phyloP scores from a whole-genome alignment of 2,329 filamentous ascomycete genomes.

The Penicillium sp. region DNA sequence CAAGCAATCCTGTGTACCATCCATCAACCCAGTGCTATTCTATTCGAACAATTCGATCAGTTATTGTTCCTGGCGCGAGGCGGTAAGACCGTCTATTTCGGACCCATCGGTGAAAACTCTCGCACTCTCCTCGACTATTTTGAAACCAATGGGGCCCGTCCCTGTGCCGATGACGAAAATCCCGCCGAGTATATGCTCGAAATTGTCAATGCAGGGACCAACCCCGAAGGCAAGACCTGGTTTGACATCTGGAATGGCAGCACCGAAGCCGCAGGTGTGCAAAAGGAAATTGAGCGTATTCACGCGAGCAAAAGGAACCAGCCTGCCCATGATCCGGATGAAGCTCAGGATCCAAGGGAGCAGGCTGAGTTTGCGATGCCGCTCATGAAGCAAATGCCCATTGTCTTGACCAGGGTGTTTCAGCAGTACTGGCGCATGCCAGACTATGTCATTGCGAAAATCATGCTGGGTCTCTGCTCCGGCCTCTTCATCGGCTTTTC shows the following conservation, averaged over 20 bases:
- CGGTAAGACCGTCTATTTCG: conserved; percentile 70
- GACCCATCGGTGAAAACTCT: conserved; percentile 64
- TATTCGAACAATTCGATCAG: conserved; percentile 79
- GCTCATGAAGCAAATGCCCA: conserved; percentile 66
- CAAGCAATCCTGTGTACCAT: conserved; percentile 92
- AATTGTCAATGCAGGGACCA: conserved; percentile 52
- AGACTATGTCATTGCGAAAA: conserved; percentile 81
- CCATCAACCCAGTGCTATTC: conserved; percentile 86
- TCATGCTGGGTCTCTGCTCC: conserved; percentile 62
- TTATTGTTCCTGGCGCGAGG: conserved; percentile 65
- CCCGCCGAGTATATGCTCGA: conserved; percentile 74
- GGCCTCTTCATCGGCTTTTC: conserved; percentile 81
- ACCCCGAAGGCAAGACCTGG: conserved; percentile 56
- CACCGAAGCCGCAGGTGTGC: conserved; percentile 56
- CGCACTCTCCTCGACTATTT: conserved; percentile 64
- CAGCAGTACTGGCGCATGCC: conserved; percentile 89
- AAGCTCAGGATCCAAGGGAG: conserved; percentile 36
- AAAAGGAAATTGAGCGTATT: conserved; percentile 61
- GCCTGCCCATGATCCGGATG: conserved; percentile 59
- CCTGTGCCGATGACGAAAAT: conserved; percentile 64
- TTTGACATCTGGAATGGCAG: conserved; percentile 62
- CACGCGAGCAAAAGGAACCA: conserved; percentile 56
- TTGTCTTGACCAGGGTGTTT: conserved; percentile 76
- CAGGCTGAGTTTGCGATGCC: conserved; percentile 72
- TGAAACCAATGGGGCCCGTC: conserved; percentile 60